Percentiles rank a stretch among this genome's conserved stretches.
Evolutionary conservation across 208 protist species (phyloP).

Genomic region (Tritrichomonas foetus): DNA sequence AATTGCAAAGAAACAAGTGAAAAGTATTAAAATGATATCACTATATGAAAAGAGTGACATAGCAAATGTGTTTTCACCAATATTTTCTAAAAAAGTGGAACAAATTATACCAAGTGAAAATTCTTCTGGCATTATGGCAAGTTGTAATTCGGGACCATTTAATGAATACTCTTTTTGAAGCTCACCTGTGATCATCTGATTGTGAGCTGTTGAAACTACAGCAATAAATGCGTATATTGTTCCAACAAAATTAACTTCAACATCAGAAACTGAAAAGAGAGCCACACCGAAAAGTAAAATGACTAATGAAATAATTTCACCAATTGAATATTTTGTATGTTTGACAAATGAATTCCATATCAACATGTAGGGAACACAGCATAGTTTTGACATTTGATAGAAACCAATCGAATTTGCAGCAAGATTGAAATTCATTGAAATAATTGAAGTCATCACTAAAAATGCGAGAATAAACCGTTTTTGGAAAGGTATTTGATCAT

Average conservation of each 20-base stretch:
- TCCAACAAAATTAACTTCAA: slow-evolving; percentile 43
- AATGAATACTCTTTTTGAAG: slow-evolving; percentile 44
- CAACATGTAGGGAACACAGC: slow-evolving; percentile 46
- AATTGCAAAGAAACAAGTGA: slow-evolving; percentile 44
- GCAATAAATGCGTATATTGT: slow-evolving; percentile 40
- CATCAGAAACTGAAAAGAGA: slow-evolving; percentile 44
- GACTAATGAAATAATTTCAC: slow-evolving; percentile 30
- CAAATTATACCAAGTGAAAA: slow-evolving; percentile 26
- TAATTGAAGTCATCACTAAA: neutral
- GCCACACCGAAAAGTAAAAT: slow-evolving; percentile 45
- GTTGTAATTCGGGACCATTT: slow-evolving; percentile 40
- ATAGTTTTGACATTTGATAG: slow-evolving; percentile 51
- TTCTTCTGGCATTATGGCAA: slow-evolving; percentile 3
- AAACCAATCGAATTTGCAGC: slow-evolving; percentile 46
- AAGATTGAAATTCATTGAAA: slow-evolving; percentile 43
- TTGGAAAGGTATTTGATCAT: neutral
- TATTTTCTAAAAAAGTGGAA: slow-evolving; percentile 29
- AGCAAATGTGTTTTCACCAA: neutral
- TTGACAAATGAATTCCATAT: slow-evolving; percentile 31
- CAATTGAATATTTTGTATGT: neutral
- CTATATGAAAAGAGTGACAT: neutral
- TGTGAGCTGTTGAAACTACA: slow-evolving; percentile 42
- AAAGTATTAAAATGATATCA: neutral
- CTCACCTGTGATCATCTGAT: slow-evolving; percentile 42
- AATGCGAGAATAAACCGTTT: neutral